These are phyloP conservation scores for Allium fistulosum DNA, from an alignment of 106 monocot genomes.

Conservation along the genomic window DNA sequence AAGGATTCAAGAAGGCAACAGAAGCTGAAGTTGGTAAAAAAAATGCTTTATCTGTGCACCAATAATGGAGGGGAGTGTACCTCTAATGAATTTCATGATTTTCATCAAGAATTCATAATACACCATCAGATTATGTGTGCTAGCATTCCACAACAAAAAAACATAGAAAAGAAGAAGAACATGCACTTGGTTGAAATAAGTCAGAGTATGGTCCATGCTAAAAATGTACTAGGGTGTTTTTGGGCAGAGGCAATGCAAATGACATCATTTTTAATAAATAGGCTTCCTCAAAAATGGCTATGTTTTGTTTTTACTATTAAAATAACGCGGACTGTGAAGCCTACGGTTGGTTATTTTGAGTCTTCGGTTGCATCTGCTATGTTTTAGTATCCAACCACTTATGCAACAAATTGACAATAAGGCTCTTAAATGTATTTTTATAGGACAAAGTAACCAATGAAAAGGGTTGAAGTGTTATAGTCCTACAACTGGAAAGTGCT, in stretches of 20 bases:
- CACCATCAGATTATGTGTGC: too few relatives aligned
- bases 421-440: conserved; percentile 10
- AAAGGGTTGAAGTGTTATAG: conserved; percentile 23
- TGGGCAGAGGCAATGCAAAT: background rate
- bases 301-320: background rate
- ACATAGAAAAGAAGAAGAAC: too few relatives aligned
- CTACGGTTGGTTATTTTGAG: conserved; percentile 9
- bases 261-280: background rate
- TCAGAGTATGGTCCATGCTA: conserved; percentile 1
- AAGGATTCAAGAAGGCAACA: too few relatives aligned
- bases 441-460: conserved; percentile 7
- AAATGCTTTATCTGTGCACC: too few relatives aligned
- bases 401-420: too few relatives aligned
- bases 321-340: background rate
- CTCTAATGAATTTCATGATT: too few relatives aligned
- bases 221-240: background rate
- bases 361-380: conserved; percentile 5
- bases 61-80: too few relatives aligned
- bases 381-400: conserved; percentile 14
- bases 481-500: conserved; percentile 9
- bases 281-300: background rate
- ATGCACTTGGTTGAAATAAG: background rate
- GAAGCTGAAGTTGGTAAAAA: too few relatives aligned
- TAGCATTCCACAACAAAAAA: too few relatives aligned
- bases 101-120: too few relatives aligned